phyloP scores from a whole-genome alignment of 352 stramenopile species.

The Globisporangium irregulare region DNA sequence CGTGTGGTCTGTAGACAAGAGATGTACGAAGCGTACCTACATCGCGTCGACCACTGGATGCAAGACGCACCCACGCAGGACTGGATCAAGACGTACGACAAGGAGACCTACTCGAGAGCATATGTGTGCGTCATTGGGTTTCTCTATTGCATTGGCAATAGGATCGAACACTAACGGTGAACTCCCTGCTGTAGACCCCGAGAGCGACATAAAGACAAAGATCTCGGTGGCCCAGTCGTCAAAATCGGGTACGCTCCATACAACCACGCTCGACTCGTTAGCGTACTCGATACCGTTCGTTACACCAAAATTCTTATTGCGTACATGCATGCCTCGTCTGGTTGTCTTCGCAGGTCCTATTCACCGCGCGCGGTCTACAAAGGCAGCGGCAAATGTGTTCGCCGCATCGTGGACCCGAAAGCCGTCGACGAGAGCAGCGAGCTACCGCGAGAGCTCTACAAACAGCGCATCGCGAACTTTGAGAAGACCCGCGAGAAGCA shows the following conservation, averaged over 20 bases:
- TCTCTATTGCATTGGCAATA: neutral
- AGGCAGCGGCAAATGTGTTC: slow-evolving; percentile 48
- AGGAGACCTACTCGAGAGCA: slow-evolving; percentile 40
- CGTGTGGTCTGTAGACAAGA: slow-evolving; percentile 35
- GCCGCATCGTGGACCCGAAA: slow-evolving; percentile 21
- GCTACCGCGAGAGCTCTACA: slow-evolving; percentile 40
- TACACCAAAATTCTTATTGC: neutral
- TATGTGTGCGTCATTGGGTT: slow-evolving; percentile 39
- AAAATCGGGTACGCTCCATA: slow-evolving; percentile 39
- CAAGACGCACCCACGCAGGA: slow-evolving; percentile 35
- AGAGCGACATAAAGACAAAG: slow-evolving; percentile 38
- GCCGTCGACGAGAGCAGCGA: slow-evolving; percentile 15
- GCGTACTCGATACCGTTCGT: neutral
- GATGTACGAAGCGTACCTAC: slow-evolving; percentile 64
- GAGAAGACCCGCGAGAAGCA: slow-evolving; percentile 55
- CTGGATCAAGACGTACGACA: slow-evolving; percentile 56
- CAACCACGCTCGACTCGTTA: neutral
- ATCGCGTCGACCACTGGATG: slow-evolving; percentile 55
- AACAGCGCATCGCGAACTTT: slow-evolving; percentile 45
- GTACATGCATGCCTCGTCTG: too few species aligned
- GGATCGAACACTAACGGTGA: neutral
- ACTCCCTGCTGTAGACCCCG: slow-evolving; percentile 31
- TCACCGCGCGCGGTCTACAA: slow-evolving; percentile 52
- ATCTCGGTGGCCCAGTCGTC: slow-evolving; percentile 30
- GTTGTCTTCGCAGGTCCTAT: slow-evolving; percentile 31